Percentiles rank a stretch among this genome's conserved stretches.
Conservation (phyloP, 2,329 filamentous ascomycete species). For the Celoporthe dispersa region DNA sequence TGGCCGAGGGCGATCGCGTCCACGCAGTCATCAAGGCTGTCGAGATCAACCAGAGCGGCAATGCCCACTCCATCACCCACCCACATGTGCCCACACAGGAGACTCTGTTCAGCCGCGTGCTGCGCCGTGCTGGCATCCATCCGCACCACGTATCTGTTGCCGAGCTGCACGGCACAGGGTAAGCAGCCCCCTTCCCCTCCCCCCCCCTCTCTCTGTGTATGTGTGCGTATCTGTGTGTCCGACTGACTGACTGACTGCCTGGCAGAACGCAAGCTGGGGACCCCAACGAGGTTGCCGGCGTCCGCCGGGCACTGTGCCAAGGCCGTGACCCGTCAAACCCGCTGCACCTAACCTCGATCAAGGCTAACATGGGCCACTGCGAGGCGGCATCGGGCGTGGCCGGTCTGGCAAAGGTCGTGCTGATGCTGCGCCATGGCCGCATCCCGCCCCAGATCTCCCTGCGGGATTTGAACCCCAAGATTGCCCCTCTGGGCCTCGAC, state of each 20-base stretch:
- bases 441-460: conserved; percentile 55
- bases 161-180: conserved; percentile 47
- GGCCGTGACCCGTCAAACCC: not conserved
- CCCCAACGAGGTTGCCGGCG: conserved; percentile 38
- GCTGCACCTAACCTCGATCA: conserved; percentile 9
- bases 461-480: conserved; percentile 45
- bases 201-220: no score
- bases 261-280: conserved; percentile 45
- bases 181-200: no score
- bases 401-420: conserved; percentile 47
- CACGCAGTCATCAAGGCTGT: conserved; percentile 44
- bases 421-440: conserved; percentile 48
- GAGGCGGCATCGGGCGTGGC: conserved; percentile 47
- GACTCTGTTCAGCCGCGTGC: conserved; percentile 37
- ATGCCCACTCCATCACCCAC: conserved; percentile 31
- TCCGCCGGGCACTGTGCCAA: conserved; percentile 37
- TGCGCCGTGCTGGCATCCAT: conserved; percentile 32
- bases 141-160: conserved; percentile 37
- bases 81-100: conserved; percentile 35
- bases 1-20: conserved; percentile 51
- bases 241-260: no score
- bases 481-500: conserved; percentile 40
- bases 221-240: no score
- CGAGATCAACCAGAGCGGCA: conserved; percentile 47
- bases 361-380: conserved; percentile 50